Base-by-base conservation (phyloP, 345 rosid species). In the Geranium rotundifolium region DNA sequence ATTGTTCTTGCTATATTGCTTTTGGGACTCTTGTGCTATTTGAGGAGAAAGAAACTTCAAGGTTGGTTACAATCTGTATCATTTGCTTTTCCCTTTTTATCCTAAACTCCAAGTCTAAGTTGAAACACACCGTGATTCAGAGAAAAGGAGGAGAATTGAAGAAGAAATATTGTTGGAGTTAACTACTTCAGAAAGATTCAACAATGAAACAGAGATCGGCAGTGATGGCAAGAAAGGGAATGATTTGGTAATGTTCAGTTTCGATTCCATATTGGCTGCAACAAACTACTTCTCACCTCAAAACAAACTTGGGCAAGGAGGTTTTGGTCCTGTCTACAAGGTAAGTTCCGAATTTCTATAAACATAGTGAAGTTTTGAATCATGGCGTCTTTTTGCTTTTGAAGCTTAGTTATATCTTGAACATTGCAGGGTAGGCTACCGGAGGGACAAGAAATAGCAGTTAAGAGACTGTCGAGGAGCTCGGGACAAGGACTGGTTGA, bases 401-500 rank as follows among this genome's bases (percentile, higher is more conserved):
- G 58, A 55, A 23, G 27, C 27, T 23, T 23, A 23, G 27, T 23
- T 23, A 23, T 23, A 23, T 23, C 27, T 23, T 23, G 27, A 23
- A 23, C 27, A 23, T 60, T 60, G 30, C 69, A 74, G 81, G 77
- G 75, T n/a, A 54, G 54, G 65, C 65, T 76, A 41, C 60, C 19
- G 1, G 84, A 74, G 34, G 81, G 75, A 27, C 81, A 59, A 63
- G 71, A 69, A 65, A 61, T 80, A 54, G 84, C 84, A 3, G 81
- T 77, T 27, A 80, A 80, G 71, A 74, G 81, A 58, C 79, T 80
- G 10, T 70, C 79, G 3, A 72, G 60, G 50, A 74, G 54, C 50
- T 80, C 84, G 1, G 75, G 73, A 27, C 84, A 80, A 66, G 84
- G 84, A n/a, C 34, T 46, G 6, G 77, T 69, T 58, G 84, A 80